phyloP scores from a whole-genome alignment of 495 filamentous ascomycete species.

The Baudoinia panamericana region DNA sequence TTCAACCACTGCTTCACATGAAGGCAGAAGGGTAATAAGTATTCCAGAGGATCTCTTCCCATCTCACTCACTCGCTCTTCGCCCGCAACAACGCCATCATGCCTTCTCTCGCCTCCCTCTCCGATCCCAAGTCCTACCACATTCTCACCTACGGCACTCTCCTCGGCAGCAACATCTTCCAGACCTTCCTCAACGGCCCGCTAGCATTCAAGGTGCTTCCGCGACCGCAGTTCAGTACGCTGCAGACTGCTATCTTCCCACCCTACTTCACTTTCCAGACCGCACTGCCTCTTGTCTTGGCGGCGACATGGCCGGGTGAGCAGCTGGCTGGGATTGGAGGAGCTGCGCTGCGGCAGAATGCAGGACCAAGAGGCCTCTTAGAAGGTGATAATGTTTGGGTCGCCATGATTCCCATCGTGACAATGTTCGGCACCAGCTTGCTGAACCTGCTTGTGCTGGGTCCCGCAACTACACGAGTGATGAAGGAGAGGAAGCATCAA shows the following conservation, averaged over 20 bases:
- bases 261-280: constrained; percentile 77
- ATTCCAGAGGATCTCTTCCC: too few species aligned
- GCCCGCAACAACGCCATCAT: too few species aligned
- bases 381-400: constrained; percentile 41
- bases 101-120: constrained; percentile 35
- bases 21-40: too few species aligned
- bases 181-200: constrained; percentile 66
- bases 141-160: constrained; percentile 49
- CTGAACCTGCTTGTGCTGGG: constrained; percentile 55
- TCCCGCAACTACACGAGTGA: constrained; percentile 57
- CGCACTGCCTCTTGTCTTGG: constrained; percentile 53
- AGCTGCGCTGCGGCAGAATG: neutral
- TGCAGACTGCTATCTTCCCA: constrained; percentile 72
- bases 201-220: constrained; percentile 61
- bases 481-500: constrained; percentile 62
- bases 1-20: too few species aligned
- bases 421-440: constrained; percentile 49
- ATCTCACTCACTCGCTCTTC: neutral
- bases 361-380: constrained; percentile 9
- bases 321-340: constrained; percentile 22
- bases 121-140: constrained; percentile 60
- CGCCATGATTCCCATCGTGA: constrained; percentile 51
- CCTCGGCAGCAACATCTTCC: constrained; percentile 27
- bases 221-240: constrained; percentile 62
- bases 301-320: constrained; percentile 64